Percentiles rank a stretch among this genome's conserved stretches.
Conservation (phyloP, 1,284 basidiomycete genomes). For the Megacollybia platyphylla region DNA sequence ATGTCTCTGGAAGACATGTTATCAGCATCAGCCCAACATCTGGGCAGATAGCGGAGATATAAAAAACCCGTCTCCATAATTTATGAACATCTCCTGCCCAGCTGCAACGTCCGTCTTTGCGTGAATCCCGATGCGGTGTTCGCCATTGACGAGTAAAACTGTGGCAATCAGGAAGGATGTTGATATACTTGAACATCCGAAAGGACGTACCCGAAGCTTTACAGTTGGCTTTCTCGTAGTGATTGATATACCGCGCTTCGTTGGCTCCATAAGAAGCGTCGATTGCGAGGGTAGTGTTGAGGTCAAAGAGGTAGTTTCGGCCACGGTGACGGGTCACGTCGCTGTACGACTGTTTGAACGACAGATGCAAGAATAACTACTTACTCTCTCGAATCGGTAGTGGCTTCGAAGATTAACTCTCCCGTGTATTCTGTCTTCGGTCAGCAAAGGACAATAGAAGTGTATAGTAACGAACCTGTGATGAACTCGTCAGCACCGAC, state of each 20-base stretch:
- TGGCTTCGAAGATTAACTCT: slow-evolving; percentile 22
- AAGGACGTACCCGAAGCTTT: slow-evolving; percentile 13
- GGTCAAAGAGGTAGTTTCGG: slow-evolving; percentile 44
- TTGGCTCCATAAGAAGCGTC: slow-evolving; percentile 45
- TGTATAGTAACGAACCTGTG: slow-evolving; percentile 18
- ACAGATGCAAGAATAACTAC: slow-evolving; percentile 9
- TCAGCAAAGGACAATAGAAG: background rate
- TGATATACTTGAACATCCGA: background rate
- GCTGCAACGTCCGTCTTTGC: slow-evolving; percentile 26
- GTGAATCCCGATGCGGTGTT: slow-evolving; percentile 44
- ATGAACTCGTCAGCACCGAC: slow-evolving; percentile 19
- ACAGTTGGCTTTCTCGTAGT: slow-evolving; percentile 28
- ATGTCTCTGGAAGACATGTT: no score
- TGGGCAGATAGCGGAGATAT: background rate
- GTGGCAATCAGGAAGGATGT: slow-evolving; percentile 4
- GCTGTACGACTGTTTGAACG: slow-evolving; percentile 11
- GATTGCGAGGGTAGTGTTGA: slow-evolving; percentile 27
- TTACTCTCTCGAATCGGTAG: slow-evolving; percentile 24
- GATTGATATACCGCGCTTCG: slow-evolving; percentile 46
- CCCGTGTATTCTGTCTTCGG: slow-evolving; percentile 27
- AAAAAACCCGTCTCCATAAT: slow-evolving; percentile 39
- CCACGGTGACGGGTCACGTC: slow-evolving; percentile 21
- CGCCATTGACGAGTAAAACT: slow-evolving; percentile 48
- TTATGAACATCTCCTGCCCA: slow-evolving; percentile 33
- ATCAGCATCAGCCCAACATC: no score